Evolutionary conservation across 371 early-diverging fungal species (phyloP).

Genomic region (Rhizomucor pusillus): DNA sequence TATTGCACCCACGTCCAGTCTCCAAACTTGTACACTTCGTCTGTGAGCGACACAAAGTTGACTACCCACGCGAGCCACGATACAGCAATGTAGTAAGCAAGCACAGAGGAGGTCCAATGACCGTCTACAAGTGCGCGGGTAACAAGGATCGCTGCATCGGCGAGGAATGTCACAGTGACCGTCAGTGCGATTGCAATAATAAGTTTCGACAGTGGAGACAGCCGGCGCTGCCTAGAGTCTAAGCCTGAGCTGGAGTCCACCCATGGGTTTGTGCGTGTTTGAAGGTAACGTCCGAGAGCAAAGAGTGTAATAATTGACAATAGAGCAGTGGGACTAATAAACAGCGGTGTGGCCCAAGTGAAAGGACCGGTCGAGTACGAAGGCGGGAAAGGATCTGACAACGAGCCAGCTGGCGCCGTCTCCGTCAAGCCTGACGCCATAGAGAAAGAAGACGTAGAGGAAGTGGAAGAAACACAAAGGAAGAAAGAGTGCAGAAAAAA

Average conservation of each 20-base stretch:
- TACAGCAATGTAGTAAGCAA: slow-evolving; percentile 32
- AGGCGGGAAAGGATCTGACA: slow-evolving; percentile 21
- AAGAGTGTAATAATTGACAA: slow-evolving; percentile 20
- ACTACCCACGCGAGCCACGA: slow-evolving; percentile 42
- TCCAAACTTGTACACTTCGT: slow-evolving; percentile 36
- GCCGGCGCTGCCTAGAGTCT: slow-evolving; percentile 4
- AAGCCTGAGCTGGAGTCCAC: not conserved
- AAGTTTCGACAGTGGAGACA: slow-evolving; percentile 29
- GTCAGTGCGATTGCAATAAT: slow-evolving; percentile 20
- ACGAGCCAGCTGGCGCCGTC: no score
- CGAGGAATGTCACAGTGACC: slow-evolving; percentile 22
- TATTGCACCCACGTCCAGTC: slow-evolving; percentile 51
- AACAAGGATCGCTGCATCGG: slow-evolving; percentile 30
- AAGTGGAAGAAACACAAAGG: no score
- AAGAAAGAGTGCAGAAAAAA: no score
- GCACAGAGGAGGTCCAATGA: slow-evolving; percentile 24
- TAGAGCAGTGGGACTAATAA: slow-evolving; percentile 24
- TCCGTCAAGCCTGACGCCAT: no score
- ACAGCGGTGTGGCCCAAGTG: slow-evolving; percentile 27
- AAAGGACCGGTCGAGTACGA: slow-evolving; percentile 27
- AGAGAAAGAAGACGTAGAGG: no score
- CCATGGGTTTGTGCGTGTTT: slow-evolving; percentile 15
- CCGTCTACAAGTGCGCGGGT: slow-evolving; percentile 26
- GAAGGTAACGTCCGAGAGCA: slow-evolving; percentile 27
- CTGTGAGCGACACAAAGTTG: slow-evolving; percentile 18